These are phyloP conservation scores for Senecio squalidus DNA, from an alignment of 140 eudicot genomes.

Conservation along the genomic window DNA sequence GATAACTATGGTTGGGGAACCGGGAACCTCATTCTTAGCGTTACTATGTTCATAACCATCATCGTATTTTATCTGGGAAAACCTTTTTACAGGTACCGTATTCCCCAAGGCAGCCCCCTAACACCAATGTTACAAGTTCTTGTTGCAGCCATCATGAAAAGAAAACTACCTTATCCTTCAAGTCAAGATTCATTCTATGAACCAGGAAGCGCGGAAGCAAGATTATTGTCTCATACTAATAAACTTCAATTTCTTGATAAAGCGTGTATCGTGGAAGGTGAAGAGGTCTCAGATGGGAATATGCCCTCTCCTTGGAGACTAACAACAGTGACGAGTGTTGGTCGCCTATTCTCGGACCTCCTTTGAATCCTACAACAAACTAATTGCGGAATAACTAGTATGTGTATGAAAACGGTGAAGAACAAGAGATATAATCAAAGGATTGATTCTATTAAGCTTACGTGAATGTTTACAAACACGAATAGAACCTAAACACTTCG, in stretches of 20 bases:
- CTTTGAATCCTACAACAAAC: no score
- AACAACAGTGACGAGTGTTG: conserved; percentile 56
- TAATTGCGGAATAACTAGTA: no score
- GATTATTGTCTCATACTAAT: conserved; percentile 44
- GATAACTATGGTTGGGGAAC: conserved; percentile 42
- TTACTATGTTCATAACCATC: conserved; percentile 26
- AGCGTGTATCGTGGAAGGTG: conserved; percentile 53
- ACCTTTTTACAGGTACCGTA: conserved; percentile 30
- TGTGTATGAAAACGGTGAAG: no score
- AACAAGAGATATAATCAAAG: no score
- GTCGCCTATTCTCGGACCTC: no score
- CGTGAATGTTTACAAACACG: no score
- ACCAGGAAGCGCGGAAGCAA: conserved; percentile 23
- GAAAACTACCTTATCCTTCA: conserved; percentile 45
- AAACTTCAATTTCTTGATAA: conserved; percentile 57
- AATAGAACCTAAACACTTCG: no score
- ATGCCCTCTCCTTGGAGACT: conserved; percentile 50
- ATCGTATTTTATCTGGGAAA: conserved; percentile 35
- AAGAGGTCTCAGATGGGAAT: conserved; percentile 8
- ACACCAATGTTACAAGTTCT: conserved; percentile 41
- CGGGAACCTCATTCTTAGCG: conserved; percentile 30
- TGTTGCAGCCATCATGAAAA: conserved; percentile 37
- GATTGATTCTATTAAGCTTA: no score
- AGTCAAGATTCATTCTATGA: conserved; percentile 39
- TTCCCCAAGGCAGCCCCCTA: conserved; percentile 39